These are phyloP conservation scores for Mycena sp. DNA, from an alignment of 1,284 basidiomycete genomes.

Conservation along the genomic window DNA sequence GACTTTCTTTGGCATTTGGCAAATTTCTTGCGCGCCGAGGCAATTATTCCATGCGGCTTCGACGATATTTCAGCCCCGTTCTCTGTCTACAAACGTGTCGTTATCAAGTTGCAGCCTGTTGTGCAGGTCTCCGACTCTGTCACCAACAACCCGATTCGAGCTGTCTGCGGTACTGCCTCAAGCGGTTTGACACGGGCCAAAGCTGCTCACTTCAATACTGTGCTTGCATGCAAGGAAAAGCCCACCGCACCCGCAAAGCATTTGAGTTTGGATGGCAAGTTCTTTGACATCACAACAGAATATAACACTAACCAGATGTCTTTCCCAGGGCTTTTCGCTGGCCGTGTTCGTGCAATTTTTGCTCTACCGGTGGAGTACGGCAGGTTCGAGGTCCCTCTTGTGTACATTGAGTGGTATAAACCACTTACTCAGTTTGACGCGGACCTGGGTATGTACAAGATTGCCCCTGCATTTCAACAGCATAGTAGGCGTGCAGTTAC, in stretches of 20 bases:
- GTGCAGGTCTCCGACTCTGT: slow-evolving; percentile 5
- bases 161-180: not conserved
- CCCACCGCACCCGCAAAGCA: not conserved
- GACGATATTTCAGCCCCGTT: slow-evolving; percentile 6
- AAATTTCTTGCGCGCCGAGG: not conserved
- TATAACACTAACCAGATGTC: not conserved
- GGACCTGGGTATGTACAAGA: slow-evolving; percentile 20
- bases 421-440: slow-evolving; percentile 20
- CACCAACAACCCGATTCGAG: slow-evolving; percentile 15
- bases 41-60: slow-evolving; percentile 2
- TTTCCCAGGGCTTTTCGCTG: slow-evolving; percentile 13
- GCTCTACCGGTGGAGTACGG: slow-evolving; percentile 16
- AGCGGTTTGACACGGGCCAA: not conserved
- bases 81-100: slow-evolving; percentile 24
- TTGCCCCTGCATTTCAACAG: slow-evolving; percentile 8
- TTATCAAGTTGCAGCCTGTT: slow-evolving; percentile 13
- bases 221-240: slow-evolving; percentile 6
- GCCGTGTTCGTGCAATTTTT: slow-evolving; percentile 20
- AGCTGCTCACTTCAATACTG: slow-evolving; percentile 19
- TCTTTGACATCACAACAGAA: not conserved
- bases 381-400: slow-evolving; percentile 10
- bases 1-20: slow-evolving; percentile 12
- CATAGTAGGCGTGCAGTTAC: not conserved
- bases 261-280: not conserved
- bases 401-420: slow-evolving; percentile 27